Evolutionary conservation across 2,329 filamentous ascomycete species (phyloP), one percentile per base, ranked within the genome.

Genomic region (Fusarium solani-melongenae): DNA sequence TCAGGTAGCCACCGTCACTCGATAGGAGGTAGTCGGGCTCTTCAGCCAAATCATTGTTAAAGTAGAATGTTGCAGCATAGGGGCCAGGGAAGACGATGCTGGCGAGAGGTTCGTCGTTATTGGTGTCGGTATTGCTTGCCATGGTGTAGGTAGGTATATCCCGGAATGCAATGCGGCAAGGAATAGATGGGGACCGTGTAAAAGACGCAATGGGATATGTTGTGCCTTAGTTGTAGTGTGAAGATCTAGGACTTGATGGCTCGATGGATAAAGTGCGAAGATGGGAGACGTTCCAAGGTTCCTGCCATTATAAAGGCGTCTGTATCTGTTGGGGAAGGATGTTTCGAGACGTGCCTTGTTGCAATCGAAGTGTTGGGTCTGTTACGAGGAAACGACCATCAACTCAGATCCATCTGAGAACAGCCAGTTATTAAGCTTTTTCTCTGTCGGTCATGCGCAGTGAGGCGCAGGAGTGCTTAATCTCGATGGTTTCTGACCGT

Each of bases 21-120:
- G 27, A 15, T 15, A 62, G 12, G 31, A 39, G 22, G 7, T 51
- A 59, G n/a, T 64, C 53, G 11, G 67, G 36, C 4, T n/a, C 9
- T 31, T 8, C n/a, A n/a, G 36, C 66, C 34, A 67, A 41, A 33
- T 71, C 67, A 9, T 66, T 64, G 55, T 71, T 67, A 29, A 71
- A 71, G 46, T 57, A 71, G 10, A n/a, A 17, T 11, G 65, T 29
- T 10, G 57, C 58, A 20, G 34, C 39, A 11, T 24, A 31, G 10
- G 44, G n/a, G 22, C 57, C 63, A 12, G 59, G 59, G 44, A 71
- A 71, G 49, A 29, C 58, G 38, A 71, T 61, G 12, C 34, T 60
- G 10, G 62, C 33, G 14, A 31, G 17, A 22, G 36, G 41, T 10
- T 14, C 29, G 29, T 62, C 44, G 14, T 15, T 20, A 27, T 34